Percentiles rank a stretch among this genome's conserved stretches.
phyloP scores from a whole-genome alignment of 2,329 filamentous ascomycete species.

The Aureobasidium namibiae region DNA sequence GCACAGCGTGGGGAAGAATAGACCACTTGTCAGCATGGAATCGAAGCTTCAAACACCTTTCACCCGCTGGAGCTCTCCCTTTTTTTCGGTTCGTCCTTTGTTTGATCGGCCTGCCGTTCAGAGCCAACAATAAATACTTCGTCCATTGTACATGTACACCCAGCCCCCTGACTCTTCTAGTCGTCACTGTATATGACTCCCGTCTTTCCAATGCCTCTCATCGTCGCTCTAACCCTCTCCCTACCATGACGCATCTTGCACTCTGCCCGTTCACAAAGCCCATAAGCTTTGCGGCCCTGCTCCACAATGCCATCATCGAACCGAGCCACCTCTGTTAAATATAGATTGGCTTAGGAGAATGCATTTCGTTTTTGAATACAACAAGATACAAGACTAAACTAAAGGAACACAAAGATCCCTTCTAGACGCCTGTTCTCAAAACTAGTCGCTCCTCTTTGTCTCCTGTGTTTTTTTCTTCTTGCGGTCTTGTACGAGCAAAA shows the following conservation, averaged over 20 bases:
- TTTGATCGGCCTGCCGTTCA: not conserved
- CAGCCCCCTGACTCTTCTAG: not conserved
- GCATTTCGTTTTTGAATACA: conserved; percentile 1
- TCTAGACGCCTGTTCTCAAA: not conserved
- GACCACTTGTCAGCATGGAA: conserved; percentile 11
- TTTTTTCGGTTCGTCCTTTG: not conserved
- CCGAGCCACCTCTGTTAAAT: not conserved
- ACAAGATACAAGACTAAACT: not conserved
- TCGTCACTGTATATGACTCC: not conserved
- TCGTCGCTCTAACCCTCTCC: not conserved
- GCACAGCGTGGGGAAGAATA: conserved; percentile 11
- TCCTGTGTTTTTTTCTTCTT: not conserved
- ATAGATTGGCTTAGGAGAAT: not conserved
- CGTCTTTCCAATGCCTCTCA: not conserved
- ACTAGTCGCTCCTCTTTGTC: not conserved
- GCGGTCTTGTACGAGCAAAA: not conserved
- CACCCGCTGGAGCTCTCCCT: not conserved
- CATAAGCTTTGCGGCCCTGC: not conserved
- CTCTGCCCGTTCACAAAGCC: not conserved
- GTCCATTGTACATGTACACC: not conserved
- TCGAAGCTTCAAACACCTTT: not conserved
- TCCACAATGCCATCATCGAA: not conserved
- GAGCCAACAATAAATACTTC: not conserved
- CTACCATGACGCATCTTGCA: not conserved
- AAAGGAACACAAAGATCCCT: not conserved